Evolutionary conservation across 2,329 filamentous ascomycete genomes (phyloP).

Genomic region (Penicillium italicum): DNA sequence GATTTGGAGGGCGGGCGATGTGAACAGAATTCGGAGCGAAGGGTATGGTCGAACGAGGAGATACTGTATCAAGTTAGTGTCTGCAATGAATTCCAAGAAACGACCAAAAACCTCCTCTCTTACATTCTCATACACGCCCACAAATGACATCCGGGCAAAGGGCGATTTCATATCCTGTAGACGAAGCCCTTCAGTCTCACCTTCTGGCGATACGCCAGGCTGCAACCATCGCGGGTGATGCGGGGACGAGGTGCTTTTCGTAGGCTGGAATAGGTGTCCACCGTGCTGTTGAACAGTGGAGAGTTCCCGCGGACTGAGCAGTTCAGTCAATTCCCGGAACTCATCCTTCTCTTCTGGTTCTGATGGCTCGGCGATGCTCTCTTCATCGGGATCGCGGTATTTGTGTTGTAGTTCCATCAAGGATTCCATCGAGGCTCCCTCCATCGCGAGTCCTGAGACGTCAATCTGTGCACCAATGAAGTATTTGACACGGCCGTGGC

Average conservation of each 20-base stretch:
- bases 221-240: conserved; percentile 15
- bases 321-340: conserved; percentile 64
- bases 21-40: conserved; percentile 64
- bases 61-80: conserved; percentile 28
- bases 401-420: conserved; percentile 49
- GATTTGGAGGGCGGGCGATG: conserved; percentile 63
- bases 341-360: conserved; percentile 51
- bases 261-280: conserved; percentile 47
- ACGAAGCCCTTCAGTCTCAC: conserved; percentile 24
- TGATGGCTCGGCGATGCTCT: conserved; percentile 27
- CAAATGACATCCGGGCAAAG: conserved; percentile 20
- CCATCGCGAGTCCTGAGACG: conserved; percentile 64
- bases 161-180: conserved; percentile 42
- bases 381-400: conserved; percentile 25
- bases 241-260: conserved; percentile 3
- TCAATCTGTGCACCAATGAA: conserved; percentile 71
- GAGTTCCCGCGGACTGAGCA: conserved; percentile 66
- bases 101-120: conserved; percentile 29
- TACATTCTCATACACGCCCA: conserved; percentile 57
- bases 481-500: conserved; percentile 63
- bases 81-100: too few relatives aligned
- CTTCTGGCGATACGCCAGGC: conserved; percentile 15
- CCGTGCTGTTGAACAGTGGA: conserved; percentile 61
- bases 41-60: conserved; percentile 57
- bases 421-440: conserved; percentile 62